Conservation (phyloP, 345 rosid genomes). For the Chamaenerion angustifolium region DNA sequence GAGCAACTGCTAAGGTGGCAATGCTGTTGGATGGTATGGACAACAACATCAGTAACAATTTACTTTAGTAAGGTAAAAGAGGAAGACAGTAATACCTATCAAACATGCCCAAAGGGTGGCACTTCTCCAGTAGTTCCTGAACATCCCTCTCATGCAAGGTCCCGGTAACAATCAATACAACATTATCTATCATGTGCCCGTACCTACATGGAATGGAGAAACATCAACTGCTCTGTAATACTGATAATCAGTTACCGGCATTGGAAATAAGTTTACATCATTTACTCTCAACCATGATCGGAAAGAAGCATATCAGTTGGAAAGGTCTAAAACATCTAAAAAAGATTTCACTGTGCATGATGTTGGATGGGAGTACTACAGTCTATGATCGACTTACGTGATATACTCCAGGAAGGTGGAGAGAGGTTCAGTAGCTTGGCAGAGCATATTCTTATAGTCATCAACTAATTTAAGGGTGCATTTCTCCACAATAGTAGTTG, state of each 20-base stretch:
- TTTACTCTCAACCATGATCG: no score
- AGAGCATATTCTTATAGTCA: constrained; percentile 90
- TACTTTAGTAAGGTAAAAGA: background rate
- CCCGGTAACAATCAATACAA: constrained; percentile 95
- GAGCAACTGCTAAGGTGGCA: constrained; percentile 97
- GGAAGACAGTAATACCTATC: constrained; percentile 50
- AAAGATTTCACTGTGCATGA: no score
- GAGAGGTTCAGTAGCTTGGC: constrained; percentile 94
- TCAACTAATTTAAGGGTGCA: constrained; percentile 94
- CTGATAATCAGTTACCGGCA: background rate
- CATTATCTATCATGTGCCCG: constrained; percentile 99
- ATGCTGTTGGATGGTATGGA: constrained; percentile 35
- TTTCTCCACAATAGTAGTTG: constrained; percentile 95
- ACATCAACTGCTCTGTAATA: background rate
- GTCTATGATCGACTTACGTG: constrained; percentile 32
- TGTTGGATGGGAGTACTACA: background rate
- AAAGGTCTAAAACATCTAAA: no score
- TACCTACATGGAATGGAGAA: constrained; percentile 33
- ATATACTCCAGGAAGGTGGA: constrained; percentile 93
- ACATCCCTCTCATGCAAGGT: constrained; percentile 99
- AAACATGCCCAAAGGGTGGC: constrained; percentile 99
- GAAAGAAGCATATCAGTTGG: no score
- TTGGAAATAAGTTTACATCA: no score
- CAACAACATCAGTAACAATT: background rate
- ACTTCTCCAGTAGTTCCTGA: constrained; percentile 87